phyloP scores from a whole-genome alignment of 345 rosid species.

The Hibiscus trionum region DNA sequence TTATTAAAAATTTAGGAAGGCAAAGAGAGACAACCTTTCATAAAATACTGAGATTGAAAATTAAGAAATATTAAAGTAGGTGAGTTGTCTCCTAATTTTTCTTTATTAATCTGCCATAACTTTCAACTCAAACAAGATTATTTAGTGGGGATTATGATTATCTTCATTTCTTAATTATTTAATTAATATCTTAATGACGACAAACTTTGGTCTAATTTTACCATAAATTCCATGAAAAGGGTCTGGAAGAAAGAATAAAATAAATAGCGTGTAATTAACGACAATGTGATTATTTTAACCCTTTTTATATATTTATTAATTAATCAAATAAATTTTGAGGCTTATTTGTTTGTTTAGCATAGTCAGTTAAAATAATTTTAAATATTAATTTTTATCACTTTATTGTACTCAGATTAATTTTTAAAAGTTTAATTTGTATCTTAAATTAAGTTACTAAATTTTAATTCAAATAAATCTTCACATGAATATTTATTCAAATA shows the following conservation, averaged over 20 bases:
- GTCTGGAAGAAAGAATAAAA: not conserved
- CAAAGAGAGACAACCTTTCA: not conserved
- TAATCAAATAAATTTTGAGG: no score
- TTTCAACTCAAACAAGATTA: not conserved
- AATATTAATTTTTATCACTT: no score
- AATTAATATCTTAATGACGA: not conserved
- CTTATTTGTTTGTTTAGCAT: no score
- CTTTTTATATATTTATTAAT: not conserved
- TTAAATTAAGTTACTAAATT: no score
- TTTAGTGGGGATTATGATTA: not conserved
- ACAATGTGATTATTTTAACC: not conserved
- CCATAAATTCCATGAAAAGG: not conserved
- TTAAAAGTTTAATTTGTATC: no score
- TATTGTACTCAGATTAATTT: no score
- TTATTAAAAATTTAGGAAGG: not conserved
- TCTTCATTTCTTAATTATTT: not conserved
- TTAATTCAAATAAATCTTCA: not conserved
- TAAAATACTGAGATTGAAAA: not conserved
- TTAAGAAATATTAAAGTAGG: not conserved
- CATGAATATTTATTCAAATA: not conserved
- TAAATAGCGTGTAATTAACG: not conserved
- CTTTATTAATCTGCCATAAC: not conserved
- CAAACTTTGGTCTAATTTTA: not conserved
- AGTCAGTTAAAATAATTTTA: no score
- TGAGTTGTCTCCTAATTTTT: not conserved